Base-by-base conservation (phyloP, 768 basidiomycete genomes). In the Amanita polypyramis region DNA sequence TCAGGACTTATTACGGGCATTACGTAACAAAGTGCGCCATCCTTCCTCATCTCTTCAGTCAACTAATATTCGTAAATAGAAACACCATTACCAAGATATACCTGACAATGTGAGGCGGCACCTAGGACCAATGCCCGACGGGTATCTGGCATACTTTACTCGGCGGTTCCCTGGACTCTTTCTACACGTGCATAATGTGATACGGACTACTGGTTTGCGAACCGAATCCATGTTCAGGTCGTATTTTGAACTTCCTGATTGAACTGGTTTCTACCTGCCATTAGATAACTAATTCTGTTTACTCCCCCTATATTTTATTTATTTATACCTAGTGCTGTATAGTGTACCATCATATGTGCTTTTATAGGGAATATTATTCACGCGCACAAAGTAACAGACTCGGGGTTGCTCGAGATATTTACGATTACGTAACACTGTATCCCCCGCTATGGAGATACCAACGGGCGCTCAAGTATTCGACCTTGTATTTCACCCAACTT, bases 71-170 rank as follows among this genome's bases (percentile, higher is more conserved):
- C 41, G 63, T 40, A 30, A 43, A 17, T 56, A 94, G 93, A 95
- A 93, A 86, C 86, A 97, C 54, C 94, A 97, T 60, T 96, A 95
- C 60, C 95, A 97, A 66, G 96, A 99, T 65, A 67, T 99, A 9
- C 95, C 95, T 1, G 90, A 92, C 54, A 80, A 85, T 55, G 89
- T 91, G 45, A 93, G 89, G 59, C 79, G 85, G 35, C 80, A 87
- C 65, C 72, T 98, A 8, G 94, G 95, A 4, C 73, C 85, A 10
- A 84, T 98, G 74, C 96, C 96, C 0, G 83, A 85, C 52, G 95
- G 95, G 9, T 98, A 88, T 70, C 65, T 99, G 45, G 68, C 74
- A 1, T 99, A 98, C 64, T 99, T 98, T 61, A 97, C 95, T 2
- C 74, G 79, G 25, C 80, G 93, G n/a, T 98, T 85, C 68, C 96